Evolutionary conservation across 2,329 filamentous ascomycete genomes (phyloP).

Genomic region (Neonectria sp.): DNA sequence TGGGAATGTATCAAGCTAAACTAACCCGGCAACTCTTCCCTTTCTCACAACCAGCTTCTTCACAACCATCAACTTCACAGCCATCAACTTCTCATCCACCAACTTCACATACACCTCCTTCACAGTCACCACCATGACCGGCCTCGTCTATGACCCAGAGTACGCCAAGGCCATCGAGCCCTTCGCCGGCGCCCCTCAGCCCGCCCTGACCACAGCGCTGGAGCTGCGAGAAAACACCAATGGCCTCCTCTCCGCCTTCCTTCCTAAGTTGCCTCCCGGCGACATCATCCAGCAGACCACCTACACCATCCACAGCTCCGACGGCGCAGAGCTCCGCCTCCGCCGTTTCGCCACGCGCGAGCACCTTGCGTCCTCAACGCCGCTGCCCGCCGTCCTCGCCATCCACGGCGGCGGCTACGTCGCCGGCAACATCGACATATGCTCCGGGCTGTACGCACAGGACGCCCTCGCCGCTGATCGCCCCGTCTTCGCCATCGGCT

Average conservation of each 20-base stretch:
- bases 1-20: neutral
- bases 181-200: constrained; percentile 18
- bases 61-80: neutral
- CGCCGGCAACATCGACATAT: constrained; percentile 24
- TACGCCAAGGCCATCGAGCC: constrained; percentile 37
- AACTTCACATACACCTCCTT: neutral
- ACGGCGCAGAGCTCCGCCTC: constrained; percentile 31
- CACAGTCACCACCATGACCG: constrained; percentile 21
- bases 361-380: constrained; percentile 20
- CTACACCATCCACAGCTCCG: constrained; percentile 34
- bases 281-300: constrained; percentile 29
- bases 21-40: neutral
- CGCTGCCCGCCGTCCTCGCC: constrained; percentile 32
- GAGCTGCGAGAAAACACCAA: constrained; percentile 30
- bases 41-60: neutral
- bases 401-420: constrained; percentile 40
- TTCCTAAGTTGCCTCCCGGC: constrained; percentile 19
- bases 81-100: neutral
- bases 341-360: constrained; percentile 32
- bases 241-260: constrained; percentile 16
- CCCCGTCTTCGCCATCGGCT: constrained; percentile 40
- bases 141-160: constrained; percentile 37
- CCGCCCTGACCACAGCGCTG: constrained; percentile 28
- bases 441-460: constrained; percentile 17
- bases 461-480: constrained; percentile 21